A percentile compares a stretch with the other conserved stretches of the same genome.
Conservation (phyloP, 1,284 basidiomycete species). For the Rhodotorula sp. region DNA sequence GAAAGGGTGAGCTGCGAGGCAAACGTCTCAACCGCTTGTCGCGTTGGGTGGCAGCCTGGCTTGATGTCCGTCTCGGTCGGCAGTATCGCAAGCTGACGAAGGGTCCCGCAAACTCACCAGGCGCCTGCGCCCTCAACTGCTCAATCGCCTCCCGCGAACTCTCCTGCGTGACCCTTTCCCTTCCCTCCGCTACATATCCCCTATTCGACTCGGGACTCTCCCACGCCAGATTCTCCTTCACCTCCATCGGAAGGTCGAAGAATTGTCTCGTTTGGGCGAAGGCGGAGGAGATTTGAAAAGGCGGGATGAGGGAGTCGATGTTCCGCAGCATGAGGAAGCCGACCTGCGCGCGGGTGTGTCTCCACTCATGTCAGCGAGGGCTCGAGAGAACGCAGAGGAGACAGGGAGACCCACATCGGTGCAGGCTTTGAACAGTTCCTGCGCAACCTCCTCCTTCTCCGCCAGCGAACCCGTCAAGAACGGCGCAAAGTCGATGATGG, state of each 20-base stretch:
- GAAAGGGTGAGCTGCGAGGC: not conserved
- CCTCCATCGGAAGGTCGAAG: slow-evolving; percentile 63
- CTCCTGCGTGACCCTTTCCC: slow-evolving; percentile 75
- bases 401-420: slow-evolving; percentile 53
- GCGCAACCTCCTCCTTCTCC: slow-evolving; percentile 64
- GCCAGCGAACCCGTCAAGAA: slow-evolving; percentile 58
- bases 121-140: slow-evolving; percentile 64
- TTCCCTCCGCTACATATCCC: slow-evolving; percentile 73
- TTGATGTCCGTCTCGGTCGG: no score
- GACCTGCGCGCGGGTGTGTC: not conserved
- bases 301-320: slow-evolving; percentile 58
- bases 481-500: slow-evolving; percentile 70
- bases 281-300: slow-evolving; percentile 56
- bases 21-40: no score
- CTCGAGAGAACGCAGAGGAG: not conserved
- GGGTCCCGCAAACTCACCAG: slow-evolving; percentile 45
- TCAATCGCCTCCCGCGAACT: slow-evolving; percentile 65
- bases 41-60: no score
- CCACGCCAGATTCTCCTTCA: slow-evolving; percentile 56
- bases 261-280: slow-evolving; percentile 65
- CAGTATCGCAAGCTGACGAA: no score
- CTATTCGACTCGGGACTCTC: slow-evolving; percentile 70
- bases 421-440: slow-evolving; percentile 70
- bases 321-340: slow-evolving; percentile 42
- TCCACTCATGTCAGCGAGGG: not conserved